Conservation (phyloP, 352 stramenopile species). For the Phytophthora megakarya region DNA sequence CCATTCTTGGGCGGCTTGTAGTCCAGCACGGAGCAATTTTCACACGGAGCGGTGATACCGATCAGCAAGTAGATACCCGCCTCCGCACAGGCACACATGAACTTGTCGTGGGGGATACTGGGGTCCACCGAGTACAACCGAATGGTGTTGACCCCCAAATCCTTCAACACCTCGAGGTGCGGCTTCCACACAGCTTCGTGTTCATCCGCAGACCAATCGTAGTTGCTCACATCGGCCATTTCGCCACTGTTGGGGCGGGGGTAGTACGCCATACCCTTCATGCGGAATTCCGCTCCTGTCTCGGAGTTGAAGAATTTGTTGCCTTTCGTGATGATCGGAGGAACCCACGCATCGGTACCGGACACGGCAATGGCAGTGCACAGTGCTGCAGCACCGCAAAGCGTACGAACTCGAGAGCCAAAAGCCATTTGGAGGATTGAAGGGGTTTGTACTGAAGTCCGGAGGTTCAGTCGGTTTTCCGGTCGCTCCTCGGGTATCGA, state of each 20-base stretch:
- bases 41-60: slow-evolving; percentile 63
- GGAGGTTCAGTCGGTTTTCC: slow-evolving; percentile 19
- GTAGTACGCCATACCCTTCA: slow-evolving; percentile 81
- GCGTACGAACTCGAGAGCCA: slow-evolving; percentile 20
- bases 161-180: slow-evolving; percentile 59
- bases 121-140: slow-evolving; percentile 46
- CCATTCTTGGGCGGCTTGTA: slow-evolving; percentile 42
- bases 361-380: slow-evolving; percentile 20
- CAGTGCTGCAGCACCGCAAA: slow-evolving; percentile 26
- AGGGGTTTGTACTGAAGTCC: slow-evolving; percentile 27
- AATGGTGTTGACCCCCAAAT: slow-evolving; percentile 55
- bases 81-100: slow-evolving; percentile 73
- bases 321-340: slow-evolving; percentile 60
- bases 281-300: slow-evolving; percentile 64
- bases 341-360: slow-evolving; percentile 44
- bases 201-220: slow-evolving; percentile 69
- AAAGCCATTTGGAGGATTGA: slow-evolving; percentile 24
- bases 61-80: slow-evolving; percentile 78
- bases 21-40: slow-evolving; percentile 61
- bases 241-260: slow-evolving; percentile 67
- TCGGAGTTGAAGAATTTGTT: slow-evolving; percentile 89
- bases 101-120: slow-evolving; percentile 69
- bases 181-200: slow-evolving; percentile 62
- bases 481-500: slow-evolving; percentile 27
- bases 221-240: slow-evolving; percentile 54